Evolutionary conservation across 306 rosid genomes (phyloP).

Genomic region (Trichosanthes cucumerina): DNA sequence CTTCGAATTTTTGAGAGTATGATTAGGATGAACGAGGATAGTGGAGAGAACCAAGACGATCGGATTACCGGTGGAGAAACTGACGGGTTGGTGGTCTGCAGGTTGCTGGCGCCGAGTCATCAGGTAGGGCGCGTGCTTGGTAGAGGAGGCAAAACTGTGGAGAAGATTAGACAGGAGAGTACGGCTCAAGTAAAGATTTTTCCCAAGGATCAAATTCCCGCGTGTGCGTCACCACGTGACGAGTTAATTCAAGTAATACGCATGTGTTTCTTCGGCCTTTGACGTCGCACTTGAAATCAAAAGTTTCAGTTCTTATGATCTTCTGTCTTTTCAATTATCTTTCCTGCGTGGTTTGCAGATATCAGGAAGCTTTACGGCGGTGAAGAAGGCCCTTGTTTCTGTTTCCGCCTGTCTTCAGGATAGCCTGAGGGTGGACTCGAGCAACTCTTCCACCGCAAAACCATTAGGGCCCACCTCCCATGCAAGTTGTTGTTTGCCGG

Average conservation of each 20-base stretch:
- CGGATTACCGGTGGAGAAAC: constrained; percentile 8
- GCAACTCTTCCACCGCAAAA: constrained; percentile 33
- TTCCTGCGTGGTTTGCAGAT: constrained; percentile 32
- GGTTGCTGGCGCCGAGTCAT: constrained; percentile 48
- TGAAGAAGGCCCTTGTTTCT: constrained; percentile 64
- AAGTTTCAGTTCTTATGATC: background rate
- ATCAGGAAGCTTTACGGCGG: constrained; percentile 46
- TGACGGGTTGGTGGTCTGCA: constrained; percentile 27
- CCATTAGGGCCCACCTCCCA: constrained; percentile 27
- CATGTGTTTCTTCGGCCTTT: background rate
- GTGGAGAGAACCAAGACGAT: background rate
- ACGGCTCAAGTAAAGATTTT: constrained; percentile 64
- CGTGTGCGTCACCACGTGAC: constrained; percentile 40
- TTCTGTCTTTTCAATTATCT: background rate
- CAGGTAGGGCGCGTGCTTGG: constrained; percentile 63
- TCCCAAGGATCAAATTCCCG: constrained; percentile 46
- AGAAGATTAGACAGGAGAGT: constrained; percentile 60
- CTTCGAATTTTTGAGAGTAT: constrained; percentile 50
- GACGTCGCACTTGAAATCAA: background rate
- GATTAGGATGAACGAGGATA: constrained; percentile 18
- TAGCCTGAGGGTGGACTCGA: constrained; percentile 28
- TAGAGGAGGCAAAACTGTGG: constrained; percentile 57
- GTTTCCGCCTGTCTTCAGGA: constrained; percentile 62
- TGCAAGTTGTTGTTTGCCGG: constrained; percentile 20
- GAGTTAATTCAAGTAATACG: constrained; percentile 61